A percentile compares a stretch with the other conserved stretches of the same genome.
Conservation (phyloP, 257 asterid species). For the Solanum pennellii region DNA sequence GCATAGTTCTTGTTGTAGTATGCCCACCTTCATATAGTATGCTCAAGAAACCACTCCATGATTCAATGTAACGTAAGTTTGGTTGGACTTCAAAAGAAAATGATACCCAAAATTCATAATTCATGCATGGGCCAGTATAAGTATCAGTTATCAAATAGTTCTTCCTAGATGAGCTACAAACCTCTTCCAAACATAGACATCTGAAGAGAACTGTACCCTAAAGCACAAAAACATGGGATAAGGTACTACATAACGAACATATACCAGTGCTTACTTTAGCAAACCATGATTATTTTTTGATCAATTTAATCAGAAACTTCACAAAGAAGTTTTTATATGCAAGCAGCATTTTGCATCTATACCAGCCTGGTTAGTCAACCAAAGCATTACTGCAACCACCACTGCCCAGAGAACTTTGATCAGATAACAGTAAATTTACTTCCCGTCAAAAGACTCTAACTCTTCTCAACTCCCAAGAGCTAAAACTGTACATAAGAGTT, state of each 20-base stretch:
- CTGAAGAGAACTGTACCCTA: background rate
- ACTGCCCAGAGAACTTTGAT: background rate
- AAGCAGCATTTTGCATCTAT: background rate
- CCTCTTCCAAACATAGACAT: background rate
- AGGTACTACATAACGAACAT: background rate
- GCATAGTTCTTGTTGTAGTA: background rate
- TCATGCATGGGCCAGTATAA: background rate
- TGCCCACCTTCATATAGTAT: background rate
- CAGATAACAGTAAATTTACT: background rate
- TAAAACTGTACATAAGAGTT: background rate
- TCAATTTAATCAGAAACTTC: background rate
- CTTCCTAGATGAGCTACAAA: background rate
- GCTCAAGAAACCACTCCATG: background rate
- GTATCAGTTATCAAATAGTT: background rate
- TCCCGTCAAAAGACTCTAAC: background rate
- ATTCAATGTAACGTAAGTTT: background rate
- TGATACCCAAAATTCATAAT: background rate
- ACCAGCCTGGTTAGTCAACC: background rate
- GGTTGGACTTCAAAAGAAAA: background rate
- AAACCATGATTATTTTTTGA: background rate
- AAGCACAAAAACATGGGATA: background rate
- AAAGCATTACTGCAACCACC: background rate
- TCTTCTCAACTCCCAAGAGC: background rate
- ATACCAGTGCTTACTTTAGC: background rate
- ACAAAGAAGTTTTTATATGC: background rate